Percentiles rank a stretch among this genome's conserved stretches.
Conservation (phyloP, 495 filamentous ascomycete species). For the Cryomyces antarcticus region DNA sequence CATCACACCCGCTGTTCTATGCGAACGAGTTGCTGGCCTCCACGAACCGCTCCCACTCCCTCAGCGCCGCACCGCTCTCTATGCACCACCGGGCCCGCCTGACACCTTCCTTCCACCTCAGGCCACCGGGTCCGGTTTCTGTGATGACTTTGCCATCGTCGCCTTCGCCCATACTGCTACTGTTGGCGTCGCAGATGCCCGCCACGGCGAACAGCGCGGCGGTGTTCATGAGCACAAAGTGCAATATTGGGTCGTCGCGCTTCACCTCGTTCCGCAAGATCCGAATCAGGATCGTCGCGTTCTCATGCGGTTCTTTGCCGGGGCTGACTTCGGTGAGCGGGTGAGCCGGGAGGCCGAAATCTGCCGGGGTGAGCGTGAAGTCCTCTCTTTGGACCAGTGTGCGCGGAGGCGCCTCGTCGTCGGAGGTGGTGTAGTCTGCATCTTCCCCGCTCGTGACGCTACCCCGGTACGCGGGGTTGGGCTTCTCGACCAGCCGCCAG, state of each 20-base stretch:
- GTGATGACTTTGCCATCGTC: slow-evolving; percentile 52
- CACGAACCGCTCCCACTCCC: slow-evolving; percentile 30
- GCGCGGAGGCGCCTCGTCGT: slow-evolving; percentile 20
- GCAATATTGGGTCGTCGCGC: slow-evolving; percentile 61
- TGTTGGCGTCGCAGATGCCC: slow-evolving; percentile 69
- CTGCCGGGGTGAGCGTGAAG: slow-evolving; percentile 53
- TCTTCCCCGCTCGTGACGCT: slow-evolving; percentile 6
- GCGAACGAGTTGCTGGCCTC: slow-evolving; percentile 14
- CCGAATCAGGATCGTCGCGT: slow-evolving; percentile 59
- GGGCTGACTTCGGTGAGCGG: slow-evolving; percentile 57
- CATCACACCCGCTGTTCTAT: too few species aligned
- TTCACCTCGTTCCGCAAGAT: slow-evolving; percentile 55
- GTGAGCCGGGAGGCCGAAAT: slow-evolving; percentile 69
- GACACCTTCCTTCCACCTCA: slow-evolving; percentile 84
- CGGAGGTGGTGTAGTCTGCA: slow-evolving; percentile 21
- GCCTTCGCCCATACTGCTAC: slow-evolving; percentile 53
- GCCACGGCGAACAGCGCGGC: slow-evolving; percentile 68
- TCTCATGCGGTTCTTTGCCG: slow-evolving; percentile 69
- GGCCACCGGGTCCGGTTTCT: slow-evolving; percentile 63
- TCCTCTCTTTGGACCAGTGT: slow-evolving; percentile 39
- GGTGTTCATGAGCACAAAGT: slow-evolving; percentile 87
- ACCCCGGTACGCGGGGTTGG: slow-evolving; percentile 23
- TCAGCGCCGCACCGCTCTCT: slow-evolving; percentile 59
- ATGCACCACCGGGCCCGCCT: slow-evolving; percentile 67
- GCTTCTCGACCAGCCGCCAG: slow-evolving; percentile 51